Base-by-base conservation (phyloP, 495 filamentous ascomycete species). In the Xylaria acuta region DNA sequence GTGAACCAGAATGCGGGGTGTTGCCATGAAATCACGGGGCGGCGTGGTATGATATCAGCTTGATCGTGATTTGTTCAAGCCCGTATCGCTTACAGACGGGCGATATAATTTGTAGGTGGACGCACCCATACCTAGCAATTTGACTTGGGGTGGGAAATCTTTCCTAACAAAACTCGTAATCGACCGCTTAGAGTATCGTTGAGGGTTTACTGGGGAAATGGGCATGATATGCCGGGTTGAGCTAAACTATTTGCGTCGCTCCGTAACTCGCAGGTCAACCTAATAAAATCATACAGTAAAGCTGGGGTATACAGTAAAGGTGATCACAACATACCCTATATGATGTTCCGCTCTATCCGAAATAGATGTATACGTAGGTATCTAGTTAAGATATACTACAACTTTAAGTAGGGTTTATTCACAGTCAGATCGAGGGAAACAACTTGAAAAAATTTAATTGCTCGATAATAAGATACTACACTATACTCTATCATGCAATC, bases 391-490 rank as follows among this genome's bases (percentile, higher is more conserved):
- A 51, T 47, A 51, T 51, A 11, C 7, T 51, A 51, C 2, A 22
- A 25, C n/a, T 9, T 51, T 6, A 51, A 51, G 47, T n/a, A 51
- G 20, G 47, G n/a, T 51, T 51, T n/a, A 25, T 16, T 25, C 51
- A 27, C 25, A 9, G 12, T 27, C 25, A 27, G 4, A 22, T 27
- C 22, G 51, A 12, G 1, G 22, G 8, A 54, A 54, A 14, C 30
- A 54, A 63, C 59, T 45, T 16, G 11, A 49, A 66, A 38, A 25
- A 18, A n/a, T 36, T 66, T 53, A 51, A 36, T 67, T 56, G 5
- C 32, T 67, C 1, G 32, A 67, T 25, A 36, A 3, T 22, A 54
- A 34, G 49, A 54, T 67, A 56, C 58, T 56, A 67, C 36, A 67
- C 34, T 47, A 47, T 25, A 7, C 53, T 43, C 8, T 22, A 45